These are phyloP conservation scores for Saccharomycopsis selenospora DNA, from an alignment of 805 yeast species.

Conservation along the genomic window DNA sequence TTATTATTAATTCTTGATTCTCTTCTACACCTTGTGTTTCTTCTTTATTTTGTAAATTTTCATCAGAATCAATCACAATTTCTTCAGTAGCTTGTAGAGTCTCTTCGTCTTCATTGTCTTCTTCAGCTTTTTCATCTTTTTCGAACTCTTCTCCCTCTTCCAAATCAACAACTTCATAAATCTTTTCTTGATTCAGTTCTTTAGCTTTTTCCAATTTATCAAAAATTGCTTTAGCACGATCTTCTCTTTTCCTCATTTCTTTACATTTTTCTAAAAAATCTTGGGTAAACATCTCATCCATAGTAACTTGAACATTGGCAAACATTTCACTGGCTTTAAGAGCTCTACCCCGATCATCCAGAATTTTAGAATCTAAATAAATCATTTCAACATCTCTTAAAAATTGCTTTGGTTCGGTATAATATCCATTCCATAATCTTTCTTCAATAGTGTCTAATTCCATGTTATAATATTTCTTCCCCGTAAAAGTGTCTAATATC, in stretches of 20 bases:
- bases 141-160: slow-evolving; percentile 1
- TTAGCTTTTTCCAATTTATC: no score
- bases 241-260: slow-evolving; percentile 61
- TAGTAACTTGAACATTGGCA: slow-evolving; percentile 91
- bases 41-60: background rate
- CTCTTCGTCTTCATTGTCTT: slow-evolving; percentile 40
- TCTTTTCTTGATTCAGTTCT: no score
- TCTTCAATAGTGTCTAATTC: slow-evolving; percentile 92
- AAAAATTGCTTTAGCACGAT: no score
- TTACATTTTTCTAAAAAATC: slow-evolving; percentile 72
- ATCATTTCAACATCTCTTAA: slow-evolving; percentile 80
- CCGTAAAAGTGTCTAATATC: slow-evolving; percentile 77
- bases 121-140: slow-evolving; percentile 3
- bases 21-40: slow-evolving; percentile 6
- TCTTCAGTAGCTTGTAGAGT: slow-evolving; percentile 22
- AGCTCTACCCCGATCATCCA: slow-evolving; percentile 78
- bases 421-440: slow-evolving; percentile 93
- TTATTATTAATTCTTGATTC: slow-evolving; percentile 26
- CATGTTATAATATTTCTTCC: slow-evolving; percentile 72
- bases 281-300: slow-evolving; percentile 78
- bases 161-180: slow-evolving; percentile 33
- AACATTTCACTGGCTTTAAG: slow-evolving; percentile 86
- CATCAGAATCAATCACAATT: background rate
- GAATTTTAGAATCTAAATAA: slow-evolving; percentile 62
- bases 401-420: slow-evolving; percentile 87